Evolutionary conservation across 805 yeast species (phyloP).

Genomic region (Candida methanosorbosa): DNA sequence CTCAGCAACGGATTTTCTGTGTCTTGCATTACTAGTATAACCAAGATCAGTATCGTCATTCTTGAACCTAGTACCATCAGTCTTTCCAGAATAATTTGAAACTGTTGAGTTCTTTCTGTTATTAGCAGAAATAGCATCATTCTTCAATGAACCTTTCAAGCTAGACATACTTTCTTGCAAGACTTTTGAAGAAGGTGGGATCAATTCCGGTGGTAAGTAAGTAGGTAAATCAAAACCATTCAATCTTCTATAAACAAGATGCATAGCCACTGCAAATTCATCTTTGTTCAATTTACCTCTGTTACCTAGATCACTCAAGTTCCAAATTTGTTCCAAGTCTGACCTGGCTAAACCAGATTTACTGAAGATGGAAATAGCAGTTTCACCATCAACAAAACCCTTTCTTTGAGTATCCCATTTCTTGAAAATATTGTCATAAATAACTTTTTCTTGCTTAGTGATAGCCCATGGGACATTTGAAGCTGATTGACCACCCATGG

Average conservation of each 20-base stretch:
- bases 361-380: constrained; percentile 79
- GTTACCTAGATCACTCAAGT: constrained; percentile 72
- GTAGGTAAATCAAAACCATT: constrained; percentile 84
- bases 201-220: constrained; percentile 76
- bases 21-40: constrained; percentile 53
- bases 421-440: constrained; percentile 79
- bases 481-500: constrained; percentile 21
- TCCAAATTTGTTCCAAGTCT: constrained; percentile 90
- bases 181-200: constrained; percentile 78
- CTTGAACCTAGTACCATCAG: constrained; percentile 53
- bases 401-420: constrained; percentile 70
- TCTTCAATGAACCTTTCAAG: constrained; percentile 57
- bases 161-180: constrained; percentile 63
- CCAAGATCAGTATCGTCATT: constrained; percentile 65
- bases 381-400: constrained; percentile 71
- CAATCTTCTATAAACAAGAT: constrained; percentile 81
- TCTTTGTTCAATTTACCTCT: constrained; percentile 80
- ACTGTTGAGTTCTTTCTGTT: constrained; percentile 22
- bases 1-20: constrained; percentile 32
- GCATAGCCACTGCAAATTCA: constrained; percentile 96
- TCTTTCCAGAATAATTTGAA: constrained; percentile 19
- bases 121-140: constrained; percentile 19
- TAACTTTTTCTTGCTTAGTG: constrained; percentile 76
- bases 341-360: constrained; percentile 83
- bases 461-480: constrained; percentile 73